Base-by-base conservation (phyloP, 257 asterid genomes). In the Cruciata laevipes region DNA sequence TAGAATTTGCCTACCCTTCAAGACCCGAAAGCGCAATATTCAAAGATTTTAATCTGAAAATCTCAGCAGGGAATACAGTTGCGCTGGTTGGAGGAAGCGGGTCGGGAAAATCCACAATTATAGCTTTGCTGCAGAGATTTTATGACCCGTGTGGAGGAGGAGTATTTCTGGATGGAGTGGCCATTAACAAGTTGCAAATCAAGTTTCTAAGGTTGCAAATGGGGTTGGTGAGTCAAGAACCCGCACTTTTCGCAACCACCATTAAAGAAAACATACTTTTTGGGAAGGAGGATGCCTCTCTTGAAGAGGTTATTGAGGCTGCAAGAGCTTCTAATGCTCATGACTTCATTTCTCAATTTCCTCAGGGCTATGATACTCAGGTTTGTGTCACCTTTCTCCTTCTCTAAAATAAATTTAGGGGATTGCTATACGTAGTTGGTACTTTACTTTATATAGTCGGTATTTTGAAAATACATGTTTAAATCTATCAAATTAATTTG, bases 191-290 rank as follows among this genome's bases (percentile, higher is more conserved):
- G 78, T 55, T 93, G 79, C 96, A 89, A 32, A 80, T 90, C 47
- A 93, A 85, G 75, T 93, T 97, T 94, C 71, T 93, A 51, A 90
- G 98, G 82, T 85, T 95, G 3, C 97, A 86, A 67, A 89, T 90
- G 98, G 98, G 98, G 42, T 64, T 93, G 60, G 97, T 93, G 18
- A 93, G 97, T 72, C 98, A 93, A 61, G 97, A 90, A 76, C 98
- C 97, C 2, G 90, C 94, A 6, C 86, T 93, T 6, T 93, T 90
- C 62, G 97, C 95, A 0, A 88, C 96, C 40, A 78, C 95, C 1
- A 88, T 93, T 44, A 88, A 82, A 68, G 98, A 93, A 65, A 93
- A 93, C 52, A 88, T 93, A 69, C 76, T 89, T 38, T 90, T 93
- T 32, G 98, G 98, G 31, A 90, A 88, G 69, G 97, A 93, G 55